Percentiles rank a stretch among this genome's conserved stretches.
phyloP scores from a whole-genome alignment of 1,284 basidiomycete genomes.

The Pseudozyma pruni region DNA sequence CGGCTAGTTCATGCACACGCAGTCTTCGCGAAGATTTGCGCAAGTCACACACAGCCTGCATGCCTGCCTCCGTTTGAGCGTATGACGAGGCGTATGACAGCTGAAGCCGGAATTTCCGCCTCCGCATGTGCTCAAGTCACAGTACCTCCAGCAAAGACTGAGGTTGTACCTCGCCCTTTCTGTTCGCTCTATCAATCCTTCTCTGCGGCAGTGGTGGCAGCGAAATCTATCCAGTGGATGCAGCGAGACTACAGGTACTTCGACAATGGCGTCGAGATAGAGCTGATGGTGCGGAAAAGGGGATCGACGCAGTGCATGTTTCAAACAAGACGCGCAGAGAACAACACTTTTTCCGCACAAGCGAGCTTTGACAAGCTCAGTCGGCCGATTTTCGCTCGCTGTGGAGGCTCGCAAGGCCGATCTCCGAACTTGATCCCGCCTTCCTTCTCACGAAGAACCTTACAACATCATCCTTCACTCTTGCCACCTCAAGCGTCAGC shows the following conservation, averaged over 20 bases:
- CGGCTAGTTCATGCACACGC: no score
- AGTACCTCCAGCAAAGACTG: background rate
- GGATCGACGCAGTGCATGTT: constrained; percentile 40
- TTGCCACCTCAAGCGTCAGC: background rate
- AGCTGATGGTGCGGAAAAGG: no score
- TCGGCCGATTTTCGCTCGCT: constrained; percentile 2
- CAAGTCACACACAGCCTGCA: background rate
- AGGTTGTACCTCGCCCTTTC: no score
- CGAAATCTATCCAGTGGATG: no score
- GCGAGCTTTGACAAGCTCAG: background rate
- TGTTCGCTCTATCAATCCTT: no score
- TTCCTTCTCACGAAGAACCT: background rate
- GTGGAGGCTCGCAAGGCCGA: constrained; percentile 1
- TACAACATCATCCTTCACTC: no score
- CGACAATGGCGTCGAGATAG: no score
- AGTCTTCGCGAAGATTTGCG: background rate
- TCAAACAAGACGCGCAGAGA: constrained; percentile 17
- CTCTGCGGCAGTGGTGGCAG: no score
- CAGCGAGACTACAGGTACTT: no score
- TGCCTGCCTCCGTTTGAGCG: no score
- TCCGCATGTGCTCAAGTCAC: constrained; percentile 3
- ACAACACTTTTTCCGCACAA: constrained; percentile 21
- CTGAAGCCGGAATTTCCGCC: background rate
- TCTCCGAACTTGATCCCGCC: background rate
- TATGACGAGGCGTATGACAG: constrained; percentile 1